Evolutionary conservation across 148 eudicot genomes (phyloP).

Genomic region (Agrostemma githago): DNA sequence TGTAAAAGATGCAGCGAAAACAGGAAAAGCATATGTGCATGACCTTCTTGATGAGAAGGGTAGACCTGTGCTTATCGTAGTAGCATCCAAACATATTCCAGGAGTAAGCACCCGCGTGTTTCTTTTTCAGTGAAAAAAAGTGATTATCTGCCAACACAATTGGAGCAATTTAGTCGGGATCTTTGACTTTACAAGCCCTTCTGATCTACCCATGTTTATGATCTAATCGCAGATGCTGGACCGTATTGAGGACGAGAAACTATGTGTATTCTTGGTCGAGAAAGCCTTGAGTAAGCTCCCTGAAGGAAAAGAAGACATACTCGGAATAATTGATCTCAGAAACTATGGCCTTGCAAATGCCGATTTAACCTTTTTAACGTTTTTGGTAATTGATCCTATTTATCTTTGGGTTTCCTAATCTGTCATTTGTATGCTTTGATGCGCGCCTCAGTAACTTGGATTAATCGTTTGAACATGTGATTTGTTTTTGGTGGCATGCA

Average conservation of each 20-base stretch:
- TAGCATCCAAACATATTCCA: conserved; percentile 70
- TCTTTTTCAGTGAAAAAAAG: not conserved
- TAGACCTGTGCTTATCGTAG: conserved; percentile 80
- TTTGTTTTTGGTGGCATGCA: conserved; percentile 33
- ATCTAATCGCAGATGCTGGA: conserved; percentile 46
- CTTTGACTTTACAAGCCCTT: conserved; percentile 11
- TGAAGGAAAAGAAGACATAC: conserved; percentile 69
- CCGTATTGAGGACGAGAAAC: conserved; percentile 62
- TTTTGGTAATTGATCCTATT: conserved; percentile 52
- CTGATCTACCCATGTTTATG: conserved; percentile 18
- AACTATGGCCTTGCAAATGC: conserved; percentile 72
- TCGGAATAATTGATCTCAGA: conserved; percentile 76
- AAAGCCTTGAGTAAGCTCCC: conserved; percentile 86
- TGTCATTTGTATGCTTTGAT: not conserved
- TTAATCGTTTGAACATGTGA: not conserved
- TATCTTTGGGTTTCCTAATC: not conserved
- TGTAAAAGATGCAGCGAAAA: conserved; percentile 49
- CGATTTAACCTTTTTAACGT: conserved; percentile 73
- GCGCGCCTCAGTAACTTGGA: not conserved
- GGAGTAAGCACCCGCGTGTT: conserved; percentile 38
- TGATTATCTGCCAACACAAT: not conserved
- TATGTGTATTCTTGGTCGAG: conserved; percentile 78
- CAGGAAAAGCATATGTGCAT: conserved; percentile 78
- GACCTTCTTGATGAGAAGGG: conserved; percentile 60
- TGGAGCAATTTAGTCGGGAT: not conserved